Base-by-base conservation (phyloP, 129 eudicot genomes). In the Pulicaria dysenterica region DNA sequence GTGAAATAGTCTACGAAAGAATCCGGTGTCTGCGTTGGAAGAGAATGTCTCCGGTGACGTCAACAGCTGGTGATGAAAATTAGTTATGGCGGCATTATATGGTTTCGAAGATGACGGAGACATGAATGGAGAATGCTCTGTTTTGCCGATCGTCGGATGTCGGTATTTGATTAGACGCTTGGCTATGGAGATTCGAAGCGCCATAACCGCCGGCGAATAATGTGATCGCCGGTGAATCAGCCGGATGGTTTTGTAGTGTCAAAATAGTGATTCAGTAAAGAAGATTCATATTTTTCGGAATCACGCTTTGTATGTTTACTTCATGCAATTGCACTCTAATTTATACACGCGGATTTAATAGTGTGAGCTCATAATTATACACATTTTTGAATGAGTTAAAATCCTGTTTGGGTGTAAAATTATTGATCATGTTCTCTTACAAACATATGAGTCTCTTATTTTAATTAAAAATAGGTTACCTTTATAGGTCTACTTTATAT, bases 121-220 rank as follows among this genome's bases (percentile, higher is more conserved):
- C 6, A 43, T 64, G 40, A 51, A 24, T 1, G 60, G 72, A 10
- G 78, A 42, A 13, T 64, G 65, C 2, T 15, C 47, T 15, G n/a
- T 59, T 48, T 64, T n/a, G 12, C 37, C 10, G 10, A 47, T 67
- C 34, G 58, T 7, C 50, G 58, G 6, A n/a, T 68, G 76, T 3
- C 48, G 63, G 7, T 41, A 2, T 69, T 14, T 68, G 61, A 37
- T 37, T 7, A 81, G 59, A 66, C 85, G 87, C 77, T 82, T 87
- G 14, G 82, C 49, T 1, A 84, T 70, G 31, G 85, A 43, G 66
- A 70, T 55, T 5, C 85, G 85, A 51, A 87, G 87, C 73, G 93
- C 83, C 89, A 87, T 87, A 78, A 3, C 6, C 38, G 55, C 41
- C 44, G 60, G 73, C 3, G 48, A 68, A 50, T 7, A 8, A 43